Evolutionary conservation across 2,329 filamentous ascomycete genomes (phyloP).

Genomic region (Aspergillus brasiliensis): DNA sequence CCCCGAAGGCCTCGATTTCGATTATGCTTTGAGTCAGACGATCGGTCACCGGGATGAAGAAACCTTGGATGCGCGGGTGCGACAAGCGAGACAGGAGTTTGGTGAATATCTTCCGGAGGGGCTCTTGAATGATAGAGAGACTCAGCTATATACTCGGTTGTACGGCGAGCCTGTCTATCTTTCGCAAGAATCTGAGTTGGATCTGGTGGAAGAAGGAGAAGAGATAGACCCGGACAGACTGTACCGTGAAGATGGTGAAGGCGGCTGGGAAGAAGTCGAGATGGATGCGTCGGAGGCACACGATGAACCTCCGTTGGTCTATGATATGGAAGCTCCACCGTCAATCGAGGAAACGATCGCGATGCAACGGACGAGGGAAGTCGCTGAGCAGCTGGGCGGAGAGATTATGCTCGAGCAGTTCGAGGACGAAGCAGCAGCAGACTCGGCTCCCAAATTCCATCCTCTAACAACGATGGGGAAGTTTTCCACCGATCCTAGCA

Average conservation of each 20-base stretch:
- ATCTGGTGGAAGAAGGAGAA: conserved; percentile 31
- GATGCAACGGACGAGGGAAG: conserved; percentile 39
- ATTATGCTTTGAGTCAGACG: conserved; percentile 31
- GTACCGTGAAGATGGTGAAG: conserved; percentile 41
- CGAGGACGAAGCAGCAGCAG: conserved; percentile 42
- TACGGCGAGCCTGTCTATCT: conserved; percentile 70
- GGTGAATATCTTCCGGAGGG: conserved; percentile 74
- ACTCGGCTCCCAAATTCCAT: conserved; percentile 63
- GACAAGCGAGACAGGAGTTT: conserved; percentile 72
- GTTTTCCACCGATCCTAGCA: conserved; percentile 72
- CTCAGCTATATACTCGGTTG: conserved; percentile 73
- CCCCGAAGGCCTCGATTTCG: conserved; percentile 28
- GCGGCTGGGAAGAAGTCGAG: conserved; percentile 13
- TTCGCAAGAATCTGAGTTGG: conserved; percentile 27
- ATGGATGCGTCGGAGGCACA: conserved; percentile 19
- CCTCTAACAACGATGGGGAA: conserved; percentile 73
- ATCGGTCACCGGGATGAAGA: conserved; percentile 36
- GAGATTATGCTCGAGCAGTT: conserved; percentile 48
- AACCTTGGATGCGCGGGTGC: conserved; percentile 52
- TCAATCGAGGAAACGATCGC: conserved; percentile 32
- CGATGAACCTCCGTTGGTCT: conserved; percentile 29
- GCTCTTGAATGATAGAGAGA: conserved; percentile 70
- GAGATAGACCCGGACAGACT: conserved; percentile 35
- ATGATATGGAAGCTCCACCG: conserved; percentile 32
- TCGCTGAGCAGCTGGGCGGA: conserved; percentile 43